Base-by-base conservation (phyloP, 805 yeast genomes). In the Barnettozyma wickerhamii region DNA sequence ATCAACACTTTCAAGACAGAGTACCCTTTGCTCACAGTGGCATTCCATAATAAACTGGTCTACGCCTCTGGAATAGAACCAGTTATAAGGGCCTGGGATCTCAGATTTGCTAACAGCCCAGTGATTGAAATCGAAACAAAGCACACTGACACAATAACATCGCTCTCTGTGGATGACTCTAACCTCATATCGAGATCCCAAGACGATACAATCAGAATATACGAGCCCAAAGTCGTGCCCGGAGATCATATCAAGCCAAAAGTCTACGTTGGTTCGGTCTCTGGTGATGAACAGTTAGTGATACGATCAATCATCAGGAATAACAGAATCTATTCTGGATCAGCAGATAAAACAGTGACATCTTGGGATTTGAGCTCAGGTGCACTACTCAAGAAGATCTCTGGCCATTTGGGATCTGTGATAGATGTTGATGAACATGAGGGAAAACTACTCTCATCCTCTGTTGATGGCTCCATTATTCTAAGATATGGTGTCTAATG, bases 51-150 rank as follows among this genome's bases (percentile, higher is more conserved):
- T 2, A 57, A 62, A 13, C 59, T 64, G 12, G 50, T 82, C 4
- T 85, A 68, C 49, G 67, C 77, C 5, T 65, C 81, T 0, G 95
- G 95, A 0, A 73, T 86, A 3, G 91, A 86, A 47, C 82, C 87
- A 1, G 63, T 68, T 0, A 69, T 86, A 1, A 54, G 63, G 31
- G 81, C 78, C 3, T 81, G 73, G 63, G 95, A 86, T 52, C 36
- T 75, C 7, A 59, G 87, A 40, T 58, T 65, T 4, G 41, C 64
- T 5, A 60, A 62, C 1, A 43, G 50, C 6, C 69, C 74, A 1
- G 32, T 72, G 7, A 80, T 82, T 76, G 60, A 55, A 39, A 60
- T 74, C 51, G 59, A 63, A 37, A 50, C 68, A 37, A 27, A 66
- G 41, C 75, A 77, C 40, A 53, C 61, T 6, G 84, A 77, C 35